A percentile compares a stretch with the other conserved stretches of the same genome.
These are phyloP conservation scores for Cytospora leucostoma DNA, from an alignment of 2,329 filamentous ascomycete genomes.

Conservation along the genomic window DNA sequence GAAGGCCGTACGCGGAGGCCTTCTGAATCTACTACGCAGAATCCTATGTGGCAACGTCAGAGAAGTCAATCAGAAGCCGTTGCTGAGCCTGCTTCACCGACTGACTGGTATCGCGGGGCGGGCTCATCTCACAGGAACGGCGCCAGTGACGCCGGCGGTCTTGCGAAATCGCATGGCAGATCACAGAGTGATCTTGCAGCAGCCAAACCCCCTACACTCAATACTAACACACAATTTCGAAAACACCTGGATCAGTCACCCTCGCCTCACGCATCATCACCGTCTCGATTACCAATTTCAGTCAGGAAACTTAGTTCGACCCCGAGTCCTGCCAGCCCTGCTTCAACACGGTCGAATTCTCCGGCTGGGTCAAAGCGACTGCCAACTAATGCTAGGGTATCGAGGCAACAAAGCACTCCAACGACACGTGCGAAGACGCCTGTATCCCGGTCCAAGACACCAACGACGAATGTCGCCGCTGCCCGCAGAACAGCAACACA, in stretches of 20 bases:
- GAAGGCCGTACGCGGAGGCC: slow-evolving; percentile 59
- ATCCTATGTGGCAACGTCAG: slow-evolving; percentile 48
- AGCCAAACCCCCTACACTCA: slow-evolving; percentile 21
- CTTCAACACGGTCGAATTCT: slow-evolving; percentile 59
- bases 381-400: slow-evolving; percentile 41
- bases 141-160: slow-evolving; percentile 34
- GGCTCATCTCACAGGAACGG: slow-evolving; percentile 32
- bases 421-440: slow-evolving; percentile 45
- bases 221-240: slow-evolving; percentile 21
- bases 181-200: slow-evolving; percentile 63
- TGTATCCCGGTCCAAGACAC: slow-evolving; percentile 46
- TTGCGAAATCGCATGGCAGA: slow-evolving; percentile 47
- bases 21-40: slow-evolving; percentile 69
- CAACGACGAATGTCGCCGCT: slow-evolving; percentile 46
- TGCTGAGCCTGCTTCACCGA: slow-evolving; percentile 63
- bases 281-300: slow-evolving; percentile 43
- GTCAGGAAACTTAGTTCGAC: slow-evolving; percentile 45
- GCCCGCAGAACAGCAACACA: slow-evolving; percentile 39
- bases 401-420: slow-evolving; percentile 37
- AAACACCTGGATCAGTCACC: slow-evolving; percentile 29
- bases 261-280: slow-evolving; percentile 33
- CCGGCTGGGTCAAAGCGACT: slow-evolving; percentile 49
- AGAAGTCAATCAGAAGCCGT: slow-evolving; percentile 59
- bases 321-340: slow-evolving; percentile 49
- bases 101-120: slow-evolving; percentile 61